These are phyloP conservation scores for Paraphoma sp. DNA, from an alignment of 2,329 filamentous ascomycete genomes.

Conservation along the genomic window DNA sequence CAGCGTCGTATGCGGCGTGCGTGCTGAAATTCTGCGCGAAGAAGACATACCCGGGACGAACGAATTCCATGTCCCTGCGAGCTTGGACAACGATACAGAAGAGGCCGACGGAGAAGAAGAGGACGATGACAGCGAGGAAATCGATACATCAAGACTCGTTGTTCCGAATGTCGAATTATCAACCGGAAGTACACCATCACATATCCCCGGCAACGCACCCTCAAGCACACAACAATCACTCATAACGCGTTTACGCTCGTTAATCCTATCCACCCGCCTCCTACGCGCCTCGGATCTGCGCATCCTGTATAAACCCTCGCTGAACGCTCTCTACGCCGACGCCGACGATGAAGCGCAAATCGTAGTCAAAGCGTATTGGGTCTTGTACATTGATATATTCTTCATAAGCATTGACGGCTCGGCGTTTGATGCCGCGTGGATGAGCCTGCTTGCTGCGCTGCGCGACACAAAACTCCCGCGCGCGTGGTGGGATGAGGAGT, in stretches of 20 bases:
- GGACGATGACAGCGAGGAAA: slow-evolving; percentile 38
- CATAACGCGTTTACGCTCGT: slow-evolving; percentile 77
- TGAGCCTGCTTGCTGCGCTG: slow-evolving; percentile 80
- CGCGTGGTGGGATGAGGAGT: slow-evolving; percentile 84
- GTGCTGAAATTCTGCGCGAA: slow-evolving; percentile 81
- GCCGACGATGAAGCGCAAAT: slow-evolving; percentile 56
- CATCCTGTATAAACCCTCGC: slow-evolving; percentile 69
- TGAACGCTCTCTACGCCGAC: slow-evolving; percentile 42
- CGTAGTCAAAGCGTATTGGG: slow-evolving; percentile 86
- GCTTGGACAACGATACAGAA: too few relatives aligned
- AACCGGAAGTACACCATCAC: slow-evolving; percentile 86
- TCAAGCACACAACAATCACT: slow-evolving; percentile 78
- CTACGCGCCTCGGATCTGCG: slow-evolving; percentile 72
- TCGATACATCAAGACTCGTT: slow-evolving; percentile 69
- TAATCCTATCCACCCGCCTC: slow-evolving; percentile 75
- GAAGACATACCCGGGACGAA: slow-evolving; percentile 73
- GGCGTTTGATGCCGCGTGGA: slow-evolving; percentile 90
- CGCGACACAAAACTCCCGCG: slow-evolving; percentile 76
- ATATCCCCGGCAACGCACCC: slow-evolving; percentile 84
- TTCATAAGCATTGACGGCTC: slow-evolving; percentile 94
- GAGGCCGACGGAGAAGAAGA: slow-evolving; percentile 11
- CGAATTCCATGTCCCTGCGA: slow-evolving; percentile 22
- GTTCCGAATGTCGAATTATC: slow-evolving; percentile 94
- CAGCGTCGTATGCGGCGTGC: slow-evolving; percentile 90
- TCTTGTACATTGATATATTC: slow-evolving; percentile 92